Conservation (phyloP, 371 early-diverging fungal species). For the Actinomortierella ambigua region DNA sequence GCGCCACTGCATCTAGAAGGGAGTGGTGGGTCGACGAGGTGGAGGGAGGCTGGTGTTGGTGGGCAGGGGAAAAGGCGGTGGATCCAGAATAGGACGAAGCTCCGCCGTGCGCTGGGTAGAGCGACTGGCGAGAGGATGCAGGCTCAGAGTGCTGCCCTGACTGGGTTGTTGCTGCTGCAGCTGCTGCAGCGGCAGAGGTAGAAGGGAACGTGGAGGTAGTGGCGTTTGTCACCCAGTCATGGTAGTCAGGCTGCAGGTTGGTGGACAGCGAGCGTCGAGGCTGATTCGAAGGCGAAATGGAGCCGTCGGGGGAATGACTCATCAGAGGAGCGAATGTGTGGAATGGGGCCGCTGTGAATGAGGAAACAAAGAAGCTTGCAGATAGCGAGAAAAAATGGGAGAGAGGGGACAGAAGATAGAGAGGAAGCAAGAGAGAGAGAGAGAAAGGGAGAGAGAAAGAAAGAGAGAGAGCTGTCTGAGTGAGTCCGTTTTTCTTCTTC, state of each 20-base stretch:
- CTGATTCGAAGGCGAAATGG: conserved; percentile 34
- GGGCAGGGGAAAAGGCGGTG: too few relatives aligned
- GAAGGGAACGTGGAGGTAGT: conserved; percentile 6
- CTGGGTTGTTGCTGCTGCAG: not conserved
- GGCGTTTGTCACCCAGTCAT: conserved; percentile 34
- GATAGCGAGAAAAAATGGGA: not conserved
- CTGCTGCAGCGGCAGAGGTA: not conserved
- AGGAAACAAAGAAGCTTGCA: not conserved
- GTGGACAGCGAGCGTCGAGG: conserved; percentile 37
- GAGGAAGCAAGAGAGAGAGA: not conserved
- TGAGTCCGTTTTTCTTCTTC: too few relatives aligned
- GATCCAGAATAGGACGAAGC: too few relatives aligned
- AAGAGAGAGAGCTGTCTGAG: not conserved
- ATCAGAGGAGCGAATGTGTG: not conserved
- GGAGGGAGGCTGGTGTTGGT: too few relatives aligned
- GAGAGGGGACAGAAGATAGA: not conserved
- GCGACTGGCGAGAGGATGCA: conserved; percentile 11
- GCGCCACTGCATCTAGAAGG: conserved; percentile 32
- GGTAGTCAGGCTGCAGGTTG: conserved; percentile 34
- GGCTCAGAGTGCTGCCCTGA: not conserved
- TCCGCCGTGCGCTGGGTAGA: too few relatives aligned
- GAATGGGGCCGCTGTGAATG: not conserved
- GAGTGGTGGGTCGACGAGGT: conserved; percentile 29
- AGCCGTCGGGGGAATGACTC: not conserved
- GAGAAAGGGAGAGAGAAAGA: too few relatives aligned